Conservation (phyloP, 768 basidiomycete genomes). For the Lentinula boryana region DNA sequence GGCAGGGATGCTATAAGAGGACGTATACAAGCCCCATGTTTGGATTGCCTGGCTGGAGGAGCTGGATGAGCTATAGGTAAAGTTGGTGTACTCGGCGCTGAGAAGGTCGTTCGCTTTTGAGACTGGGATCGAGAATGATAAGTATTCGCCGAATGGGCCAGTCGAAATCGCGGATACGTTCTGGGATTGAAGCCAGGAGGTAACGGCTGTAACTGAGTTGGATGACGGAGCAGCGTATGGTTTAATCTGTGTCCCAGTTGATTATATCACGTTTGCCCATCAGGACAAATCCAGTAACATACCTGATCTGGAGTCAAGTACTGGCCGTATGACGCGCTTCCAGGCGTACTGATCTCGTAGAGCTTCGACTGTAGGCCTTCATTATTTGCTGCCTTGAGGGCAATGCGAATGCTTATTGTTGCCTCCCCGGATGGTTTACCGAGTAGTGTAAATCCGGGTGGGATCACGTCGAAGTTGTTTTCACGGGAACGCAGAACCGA, state of each 20-base stretch:
- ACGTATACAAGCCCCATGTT: background rate
- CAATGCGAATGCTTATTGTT: slow-evolving; percentile 23
- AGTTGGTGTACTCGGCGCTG: slow-evolving; percentile 27
- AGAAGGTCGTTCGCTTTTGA: slow-evolving; percentile 28
- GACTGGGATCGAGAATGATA: slow-evolving; percentile 23
- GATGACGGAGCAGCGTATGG: slow-evolving; percentile 10
- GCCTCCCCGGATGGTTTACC: slow-evolving; percentile 13
- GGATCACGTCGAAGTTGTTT: background rate
- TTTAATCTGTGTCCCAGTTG: slow-evolving; percentile 10
- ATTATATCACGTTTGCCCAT: background rate
- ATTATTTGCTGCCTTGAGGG: slow-evolving; percentile 19
- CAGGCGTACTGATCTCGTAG: slow-evolving; percentile 23
- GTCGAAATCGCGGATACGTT: slow-evolving; percentile 26
- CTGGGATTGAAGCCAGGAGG: slow-evolving; percentile 40
- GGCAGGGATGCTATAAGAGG: slow-evolving; percentile 17
- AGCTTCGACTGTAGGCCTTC: slow-evolving; percentile 22
- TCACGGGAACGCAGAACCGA: background rate
- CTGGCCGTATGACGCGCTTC: slow-evolving; percentile 19
- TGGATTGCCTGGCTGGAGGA: slow-evolving; percentile 16
- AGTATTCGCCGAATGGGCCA: slow-evolving; percentile 32
- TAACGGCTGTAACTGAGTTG: slow-evolving; percentile 22
- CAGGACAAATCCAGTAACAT: background rate
- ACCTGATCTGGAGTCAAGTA: slow-evolving; percentile 25
- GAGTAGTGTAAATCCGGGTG: background rate
- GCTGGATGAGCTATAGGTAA: slow-evolving; percentile 21